These are phyloP conservation scores for Plasmodium billcollinsi DNA, from an alignment of 169 alveolate genomes.

Conservation along the genomic window DNA sequence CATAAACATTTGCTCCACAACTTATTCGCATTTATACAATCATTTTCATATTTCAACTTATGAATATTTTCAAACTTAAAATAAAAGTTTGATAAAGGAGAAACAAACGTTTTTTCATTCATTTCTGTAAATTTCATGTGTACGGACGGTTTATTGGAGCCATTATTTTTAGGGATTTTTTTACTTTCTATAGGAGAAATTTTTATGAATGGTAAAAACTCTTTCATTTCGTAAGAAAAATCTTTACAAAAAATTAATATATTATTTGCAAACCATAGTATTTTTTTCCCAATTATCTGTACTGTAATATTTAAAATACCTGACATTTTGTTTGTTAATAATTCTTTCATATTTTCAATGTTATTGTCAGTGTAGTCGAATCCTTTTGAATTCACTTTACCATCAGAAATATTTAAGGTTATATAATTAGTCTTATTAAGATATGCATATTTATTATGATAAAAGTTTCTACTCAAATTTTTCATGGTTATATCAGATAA, in stretches of 20 bases:
- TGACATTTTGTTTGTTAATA: conserved; percentile 14
- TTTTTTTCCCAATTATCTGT: conserved; percentile 57
- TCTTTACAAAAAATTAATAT: conserved; percentile 27
- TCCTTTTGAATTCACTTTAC: conserved; percentile 29
- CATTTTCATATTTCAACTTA: conserved; percentile 57
- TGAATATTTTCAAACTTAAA: conserved; percentile 69
- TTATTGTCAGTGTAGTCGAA: conserved; percentile 1
- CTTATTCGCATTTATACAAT: conserved; percentile 10
- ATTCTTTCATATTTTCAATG: conserved; percentile 22
- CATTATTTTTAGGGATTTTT: background rate
- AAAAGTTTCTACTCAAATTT: background rate
- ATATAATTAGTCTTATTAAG: conserved; percentile 16
- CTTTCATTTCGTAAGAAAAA: conserved; percentile 14
- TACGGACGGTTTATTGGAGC: conserved; percentile 2
- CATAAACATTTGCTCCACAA: conserved; percentile 51
- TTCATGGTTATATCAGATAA: conserved; percentile 3
- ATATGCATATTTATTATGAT: background rate
- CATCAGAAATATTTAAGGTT: conserved; percentile 29
- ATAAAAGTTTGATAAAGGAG: conserved; percentile 35
- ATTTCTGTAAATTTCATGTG: conserved; percentile 54
- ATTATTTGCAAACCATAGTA: conserved; percentile 63
- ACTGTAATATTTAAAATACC: conserved; percentile 21
- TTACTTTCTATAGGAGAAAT: conserved; percentile 11
- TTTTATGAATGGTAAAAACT: conserved; percentile 46
- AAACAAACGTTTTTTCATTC: conserved; percentile 24